Base-by-base conservation (phyloP, 2,329 filamentous ascomycete species). In the Stemphylium beticola region DNA sequence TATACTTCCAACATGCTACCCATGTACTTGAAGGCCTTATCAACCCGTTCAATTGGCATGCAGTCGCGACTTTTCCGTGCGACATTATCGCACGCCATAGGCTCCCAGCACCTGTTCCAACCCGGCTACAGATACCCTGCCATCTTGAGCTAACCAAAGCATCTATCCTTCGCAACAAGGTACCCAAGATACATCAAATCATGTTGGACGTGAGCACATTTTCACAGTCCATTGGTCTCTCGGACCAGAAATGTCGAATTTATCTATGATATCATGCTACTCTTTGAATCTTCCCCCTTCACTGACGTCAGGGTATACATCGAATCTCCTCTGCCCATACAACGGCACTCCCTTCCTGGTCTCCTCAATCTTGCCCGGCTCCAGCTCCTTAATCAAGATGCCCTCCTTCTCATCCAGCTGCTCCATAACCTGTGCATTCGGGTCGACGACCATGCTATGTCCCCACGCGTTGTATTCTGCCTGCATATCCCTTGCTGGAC, bases 241-340 rank as follows among this genome's bases (percentile, higher is more conserved):
- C 9, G 3, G 31, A 33, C 31, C 15, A 18, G 34, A 7, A 24
- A 24, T 38, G 17, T 22, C 17, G 10, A 4, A 38, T 12, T 22
- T 9, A 10, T n/a, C 10, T 12, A 38, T 9, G 1, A 10, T 6
- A 10, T 26, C 22, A 42, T n/a, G n/a, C 45, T 63, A 67, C 53
- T 79, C 76, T 36, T 79, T 72, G 62, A 74, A 77, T 26, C 65
- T 74, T 53, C 81, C 78, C 1, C 85, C 87, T 67, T 84, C 77
- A 68, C 87, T 92, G 29, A 99, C 86, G 80, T 99, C 93, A 0
- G 92, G 90, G 75, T 99, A 99, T 17, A 99, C 89, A 76, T 99
- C 95, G 73, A 96, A 99, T 63, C 95, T 82, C 68, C 95, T 84
- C 82, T 99, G 95, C 15, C 83, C 84, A 67, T 87, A 86, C 48